Base-by-base conservation (phyloP, 257 asterid genomes). In the Przewalskia tangutica region DNA sequence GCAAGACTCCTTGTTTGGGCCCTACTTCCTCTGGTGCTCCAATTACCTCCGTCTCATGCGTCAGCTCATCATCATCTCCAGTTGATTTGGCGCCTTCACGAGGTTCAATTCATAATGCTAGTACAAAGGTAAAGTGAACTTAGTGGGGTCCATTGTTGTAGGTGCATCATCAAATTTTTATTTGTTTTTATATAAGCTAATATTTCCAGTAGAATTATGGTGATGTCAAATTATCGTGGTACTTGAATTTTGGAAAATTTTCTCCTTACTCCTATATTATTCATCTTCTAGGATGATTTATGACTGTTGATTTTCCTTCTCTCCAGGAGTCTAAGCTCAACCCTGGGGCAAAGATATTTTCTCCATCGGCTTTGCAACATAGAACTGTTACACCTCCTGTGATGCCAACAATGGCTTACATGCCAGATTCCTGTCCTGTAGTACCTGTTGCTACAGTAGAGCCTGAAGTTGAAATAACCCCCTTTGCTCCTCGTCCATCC, bases 271-370 rank as follows among this genome's bases (percentile, higher is more conserved):
- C 23, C 62, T 50, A 14, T 7, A 50, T 50, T 75, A 75, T 27
- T 75, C 80, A 50, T 50, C 56, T 27, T 75, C 62, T 75, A 4
- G n/a, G 44, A 50, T 23, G 62, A 27, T 48, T 75, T 27, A 27
- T 75, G 80, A 48, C 46, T 75, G 8, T 75, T 13, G 80, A 23
- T 36, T 55, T 82, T 81, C 77, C 58, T 70, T 84, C 63, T 85
- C 77, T 77, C 77, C 63, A 92, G 98, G 97, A 90, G 82, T 92
- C 91, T 79, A 94, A 92, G 90, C 97, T 94, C 90, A 94, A 94
- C 86, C 98, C 98, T 36, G 91, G 88, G 87, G 98, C 98, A 67
- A 92, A 91, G 88, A 81, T 88, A 59, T 94, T 92, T 86, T 89
- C 90, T 81, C 98, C 98, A 51, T 92, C 97, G 4, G n/a, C 79